Percentiles rank a stretch among this genome's conserved stretches.
Conservation (phyloP, 2,329 filamentous ascomycete genomes). For the Diaporthe vexans region DNA sequence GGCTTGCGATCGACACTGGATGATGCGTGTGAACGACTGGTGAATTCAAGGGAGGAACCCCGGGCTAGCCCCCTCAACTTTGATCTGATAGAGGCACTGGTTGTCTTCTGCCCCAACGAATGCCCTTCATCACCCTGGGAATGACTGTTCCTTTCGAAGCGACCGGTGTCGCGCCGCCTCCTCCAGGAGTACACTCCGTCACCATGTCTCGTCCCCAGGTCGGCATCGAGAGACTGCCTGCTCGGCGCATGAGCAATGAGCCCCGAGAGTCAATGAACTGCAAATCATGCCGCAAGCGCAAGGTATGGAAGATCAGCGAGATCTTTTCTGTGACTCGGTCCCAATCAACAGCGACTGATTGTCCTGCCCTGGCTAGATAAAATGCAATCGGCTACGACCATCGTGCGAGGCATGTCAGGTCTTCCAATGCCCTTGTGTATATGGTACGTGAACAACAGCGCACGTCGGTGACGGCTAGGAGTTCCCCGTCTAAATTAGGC, state of each 20-base stretch:
- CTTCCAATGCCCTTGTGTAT: conserved; percentile 89
- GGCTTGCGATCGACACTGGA: conserved; percentile 16
- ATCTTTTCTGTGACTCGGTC: neutral
- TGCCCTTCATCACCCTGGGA: conserved; percentile 43
- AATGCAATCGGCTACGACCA: conserved; percentile 88
- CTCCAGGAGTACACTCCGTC: conserved; percentile 61
- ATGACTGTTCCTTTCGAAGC: conserved; percentile 59
- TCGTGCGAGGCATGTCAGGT: conserved; percentile 91
- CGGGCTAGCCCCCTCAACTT: conserved; percentile 5
- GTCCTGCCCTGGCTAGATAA: conserved; percentile 73
- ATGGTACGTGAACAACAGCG: conserved; percentile 70
- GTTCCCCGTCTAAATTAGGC: neutral
- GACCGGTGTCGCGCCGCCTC: conserved; percentile 57
- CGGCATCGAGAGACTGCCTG: conserved; percentile 83
- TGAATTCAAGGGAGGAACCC: conserved; percentile 22
- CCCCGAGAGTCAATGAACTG: conserved; percentile 94
- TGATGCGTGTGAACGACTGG: conserved; percentile 31
- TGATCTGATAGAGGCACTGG: conserved; percentile 19
- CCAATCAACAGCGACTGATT: conserved; percentile 32
- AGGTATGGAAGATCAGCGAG: conserved; percentile 68
- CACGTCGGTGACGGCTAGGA: neutral
- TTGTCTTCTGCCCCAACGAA: conserved; percentile 29
- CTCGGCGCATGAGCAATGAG: conserved; percentile 79
- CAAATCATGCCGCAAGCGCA: conserved; percentile 93
- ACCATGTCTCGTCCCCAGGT: conserved; percentile 82